Evolutionary conservation across 2,329 filamentous ascomycete genomes (phyloP).

Genomic region (Fusarium tupiense): DNA sequence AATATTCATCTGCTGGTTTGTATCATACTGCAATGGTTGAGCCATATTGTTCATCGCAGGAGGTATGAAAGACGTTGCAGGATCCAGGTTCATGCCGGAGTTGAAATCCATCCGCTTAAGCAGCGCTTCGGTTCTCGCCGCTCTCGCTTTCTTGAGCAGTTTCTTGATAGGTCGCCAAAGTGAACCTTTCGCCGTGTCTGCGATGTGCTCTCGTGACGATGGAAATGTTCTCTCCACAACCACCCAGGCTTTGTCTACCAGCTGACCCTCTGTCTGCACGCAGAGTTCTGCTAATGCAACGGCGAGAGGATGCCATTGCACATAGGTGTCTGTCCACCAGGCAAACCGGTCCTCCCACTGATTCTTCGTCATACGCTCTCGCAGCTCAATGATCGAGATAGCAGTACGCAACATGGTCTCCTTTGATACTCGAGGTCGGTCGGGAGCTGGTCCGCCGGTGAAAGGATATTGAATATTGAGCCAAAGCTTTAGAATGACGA

Average conservation of each 20-base stretch:
- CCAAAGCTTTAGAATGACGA: constrained; percentile 59
- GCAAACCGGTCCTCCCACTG: constrained; percentile 51
- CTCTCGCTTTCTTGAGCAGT: constrained; percentile 60
- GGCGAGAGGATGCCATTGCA: constrained; percentile 65
- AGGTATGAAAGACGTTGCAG: constrained; percentile 3
- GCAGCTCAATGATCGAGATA: constrained; percentile 57
- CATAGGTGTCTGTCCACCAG: constrained; percentile 62
- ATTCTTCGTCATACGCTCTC: constrained; percentile 46
- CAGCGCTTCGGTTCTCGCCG: constrained; percentile 48
- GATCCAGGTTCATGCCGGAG: neutral
- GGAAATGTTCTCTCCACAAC: constrained; percentile 58
- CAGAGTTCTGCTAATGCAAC: constrained; percentile 64
- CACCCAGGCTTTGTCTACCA: constrained; percentile 60
- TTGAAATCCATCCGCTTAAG: constrained; percentile 41
- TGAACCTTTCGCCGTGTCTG: constrained; percentile 60
- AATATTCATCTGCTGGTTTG: neutral
- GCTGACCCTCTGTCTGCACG: constrained; percentile 55
- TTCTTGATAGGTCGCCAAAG: constrained; percentile 66
- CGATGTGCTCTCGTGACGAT: constrained; percentile 55
- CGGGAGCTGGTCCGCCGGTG: constrained; percentile 44
- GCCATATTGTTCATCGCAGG: neutral
- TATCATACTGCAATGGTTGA: constrained; percentile 22
- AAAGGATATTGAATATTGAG: constrained; percentile 58
- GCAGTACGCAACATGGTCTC: constrained; percentile 59
- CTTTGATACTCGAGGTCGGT: constrained; percentile 48